Conservation (phyloP, 371 early-diverging fungal species). For the Zopfochytrium polystomum region DNA sequence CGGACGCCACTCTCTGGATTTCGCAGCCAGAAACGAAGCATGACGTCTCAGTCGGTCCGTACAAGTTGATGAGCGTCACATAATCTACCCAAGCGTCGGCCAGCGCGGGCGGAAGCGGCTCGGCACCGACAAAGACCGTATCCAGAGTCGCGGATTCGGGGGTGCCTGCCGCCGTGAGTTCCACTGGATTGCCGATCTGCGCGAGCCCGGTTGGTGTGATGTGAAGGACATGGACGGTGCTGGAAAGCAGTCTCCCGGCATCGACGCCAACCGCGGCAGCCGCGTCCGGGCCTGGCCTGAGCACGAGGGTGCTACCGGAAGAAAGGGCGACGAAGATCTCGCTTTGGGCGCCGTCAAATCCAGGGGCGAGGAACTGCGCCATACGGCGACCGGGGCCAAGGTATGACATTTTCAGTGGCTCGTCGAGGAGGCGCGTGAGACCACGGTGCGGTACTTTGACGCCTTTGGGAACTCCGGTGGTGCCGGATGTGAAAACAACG, state of each 20-base stretch:
- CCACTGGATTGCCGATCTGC: conserved; percentile 7
- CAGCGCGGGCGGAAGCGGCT: conserved; percentile 21
- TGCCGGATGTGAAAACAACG: conserved; percentile 29
- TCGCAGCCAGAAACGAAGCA: not conserved
- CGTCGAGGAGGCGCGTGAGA: not conserved
- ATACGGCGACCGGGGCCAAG: not conserved
- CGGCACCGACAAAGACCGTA: conserved; percentile 18
- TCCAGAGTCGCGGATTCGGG: conserved; percentile 21
- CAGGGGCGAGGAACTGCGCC: conserved; percentile 17
- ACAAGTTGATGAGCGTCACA: conserved; percentile 25
- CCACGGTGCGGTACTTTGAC: conserved; percentile 14
- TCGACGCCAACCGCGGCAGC: too few species aligned
- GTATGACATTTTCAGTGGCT: not conserved
- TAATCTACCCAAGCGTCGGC: conserved; percentile 21
- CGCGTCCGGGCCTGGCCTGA: conserved; percentile 17
- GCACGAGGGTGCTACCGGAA: conserved; percentile 22
- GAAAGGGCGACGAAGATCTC: conserved; percentile 17
- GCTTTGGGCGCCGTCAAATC: too few species aligned
- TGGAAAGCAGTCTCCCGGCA: too few species aligned
- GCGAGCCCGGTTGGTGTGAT: conserved; percentile 29
- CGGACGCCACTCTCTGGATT: not conserved
- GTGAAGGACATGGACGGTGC: conserved; percentile 8
- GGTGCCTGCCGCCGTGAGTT: too few species aligned
- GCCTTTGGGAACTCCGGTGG: conserved; percentile 39
- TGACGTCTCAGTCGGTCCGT: conserved; percentile 39